Percentiles rank a stretch among this genome's conserved stretches.
Conservation (phyloP, 1,284 basidiomycete species). For the Cryptococcus sp. region DNA sequence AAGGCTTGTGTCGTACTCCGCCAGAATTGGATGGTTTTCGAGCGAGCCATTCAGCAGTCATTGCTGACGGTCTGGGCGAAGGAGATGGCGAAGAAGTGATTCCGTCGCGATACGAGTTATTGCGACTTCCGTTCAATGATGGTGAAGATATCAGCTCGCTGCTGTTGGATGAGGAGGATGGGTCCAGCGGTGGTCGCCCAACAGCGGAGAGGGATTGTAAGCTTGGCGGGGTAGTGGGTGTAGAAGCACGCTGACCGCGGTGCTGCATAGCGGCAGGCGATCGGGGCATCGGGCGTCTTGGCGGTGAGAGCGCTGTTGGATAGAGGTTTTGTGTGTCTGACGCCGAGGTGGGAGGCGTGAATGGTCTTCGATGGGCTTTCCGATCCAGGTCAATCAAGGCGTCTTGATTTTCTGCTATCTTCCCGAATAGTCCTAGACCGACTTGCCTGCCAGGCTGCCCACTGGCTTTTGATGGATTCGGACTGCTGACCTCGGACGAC, state of each 20-base stretch:
- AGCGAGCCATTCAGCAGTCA: slow-evolving; percentile 30
- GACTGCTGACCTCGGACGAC: too few relatives aligned
- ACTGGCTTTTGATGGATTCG: too few relatives aligned
- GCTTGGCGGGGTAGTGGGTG: slow-evolving; percentile 12
- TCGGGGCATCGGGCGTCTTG: slow-evolving; percentile 31
- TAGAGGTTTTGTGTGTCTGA: slow-evolving; percentile 13
- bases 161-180: too few relatives aligned
- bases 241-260: neutral
- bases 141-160: too few relatives aligned
- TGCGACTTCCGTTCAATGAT: too few relatives aligned
- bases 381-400: neutral
- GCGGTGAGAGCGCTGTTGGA: slow-evolving; percentile 33
- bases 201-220: slow-evolving; percentile 16
- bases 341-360: slow-evolving; percentile 18
- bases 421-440: slow-evolving; percentile 8
- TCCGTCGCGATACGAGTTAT: too few relatives aligned
- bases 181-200: neutral
- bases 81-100: slow-evolving; percentile 3
- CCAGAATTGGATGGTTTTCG: slow-evolving; percentile 19
- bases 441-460: too few relatives aligned
- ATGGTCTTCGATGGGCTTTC: slow-evolving; percentile 10
- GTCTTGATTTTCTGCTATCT: slow-evolving; percentile 12
- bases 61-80: slow-evolving; percentile 2
- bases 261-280: slow-evolving; percentile 9
- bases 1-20: neutral